Base-by-base conservation (phyloP, 768 basidiomycete genomes). In the Suillus lakei region DNA sequence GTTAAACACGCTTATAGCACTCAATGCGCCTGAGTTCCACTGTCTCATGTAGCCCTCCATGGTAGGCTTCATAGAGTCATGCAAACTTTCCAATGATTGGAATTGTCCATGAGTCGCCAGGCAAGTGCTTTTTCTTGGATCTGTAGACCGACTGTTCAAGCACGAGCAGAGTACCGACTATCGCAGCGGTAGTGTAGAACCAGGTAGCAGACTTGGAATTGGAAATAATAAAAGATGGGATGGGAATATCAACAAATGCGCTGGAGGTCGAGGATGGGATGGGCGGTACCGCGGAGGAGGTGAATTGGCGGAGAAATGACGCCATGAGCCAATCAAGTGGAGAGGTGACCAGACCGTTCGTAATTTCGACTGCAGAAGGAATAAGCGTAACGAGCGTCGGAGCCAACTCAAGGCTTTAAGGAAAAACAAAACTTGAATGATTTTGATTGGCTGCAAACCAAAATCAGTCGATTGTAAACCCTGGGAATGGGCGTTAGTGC, bases 61-160 rank as follows among this genome's bases (percentile, higher is more conserved):
- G 6, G 93, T 90, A 15, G 98, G 98, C 69, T 91, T 87, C 81
- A 97, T 81, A 5, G 94, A 96, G 74, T 98, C 95, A n/a, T 5
- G 91, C 89, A 71, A 98, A 98, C 78, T 96, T 96, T 64, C 98
- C 98, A 63, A 99, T 98, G 72, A 99, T 72, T n/a, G 98, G 98
- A 68, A 98, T 96, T 15, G 95, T 98, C 96, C 95, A 98, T 74
- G 77, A 83, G 54, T 85, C 88, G 7, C 97, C 97, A 0, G 97
- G 96, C 8, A 98, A 85, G 70, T 91, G 86, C 23, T 84, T 86
- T 74, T 99, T 99, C 81, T 98, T 96, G 74, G 85, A 85, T 41
- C 97, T 84, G 78, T 97, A 99, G 23, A 96, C 86, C 38, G 86
- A 82, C 80, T 98, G 96, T 74, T 99, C 97, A 61, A 97, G 83